Conservation (phyloP, 495 filamentous ascomycete species). For the Trichoderma gamsii region DNA sequence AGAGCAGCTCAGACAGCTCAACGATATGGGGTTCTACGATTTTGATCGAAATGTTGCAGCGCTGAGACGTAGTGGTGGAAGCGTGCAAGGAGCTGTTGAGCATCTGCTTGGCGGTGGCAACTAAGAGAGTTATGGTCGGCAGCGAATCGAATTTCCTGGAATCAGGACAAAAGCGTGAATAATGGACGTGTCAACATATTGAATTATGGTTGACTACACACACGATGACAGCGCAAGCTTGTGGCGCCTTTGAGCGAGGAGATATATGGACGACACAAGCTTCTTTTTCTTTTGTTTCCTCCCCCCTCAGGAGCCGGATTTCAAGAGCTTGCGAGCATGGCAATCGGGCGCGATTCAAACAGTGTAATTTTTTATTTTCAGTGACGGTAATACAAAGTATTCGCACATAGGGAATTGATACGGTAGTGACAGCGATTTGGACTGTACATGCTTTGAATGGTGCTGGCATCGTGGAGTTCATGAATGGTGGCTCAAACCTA, state of each 20-base stretch:
- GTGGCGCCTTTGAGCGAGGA: not conserved
- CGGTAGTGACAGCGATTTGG: no score
- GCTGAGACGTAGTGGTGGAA: constrained; percentile 81
- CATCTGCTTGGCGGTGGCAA: constrained; percentile 47
- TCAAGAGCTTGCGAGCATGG: constrained; percentile 6
- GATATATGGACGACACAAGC: not conserved
- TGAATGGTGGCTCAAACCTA: no score
- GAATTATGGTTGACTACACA: not conserved
- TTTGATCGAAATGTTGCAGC: constrained; percentile 91
- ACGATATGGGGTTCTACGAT: constrained; percentile 98
- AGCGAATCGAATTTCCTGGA: not conserved
- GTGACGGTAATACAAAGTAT: constrained; percentile 1
- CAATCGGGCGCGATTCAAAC: constrained; percentile 7
- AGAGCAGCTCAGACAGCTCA: constrained; percentile 83
- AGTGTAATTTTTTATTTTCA: constrained; percentile 8
- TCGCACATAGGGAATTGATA: not conserved
- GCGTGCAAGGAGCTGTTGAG: constrained; percentile 91
- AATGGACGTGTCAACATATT: not conserved
- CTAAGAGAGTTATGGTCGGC: not conserved
- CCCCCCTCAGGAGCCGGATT: not conserved
- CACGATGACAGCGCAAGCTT: not conserved
- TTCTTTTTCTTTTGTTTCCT: not conserved
- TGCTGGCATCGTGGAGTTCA: no score
- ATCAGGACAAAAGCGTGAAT: not conserved
- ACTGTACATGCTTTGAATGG: no score